phyloP scores from a whole-genome alignment of 1,139 yeast species.

The Yamadazyma epiphylla region DNA sequence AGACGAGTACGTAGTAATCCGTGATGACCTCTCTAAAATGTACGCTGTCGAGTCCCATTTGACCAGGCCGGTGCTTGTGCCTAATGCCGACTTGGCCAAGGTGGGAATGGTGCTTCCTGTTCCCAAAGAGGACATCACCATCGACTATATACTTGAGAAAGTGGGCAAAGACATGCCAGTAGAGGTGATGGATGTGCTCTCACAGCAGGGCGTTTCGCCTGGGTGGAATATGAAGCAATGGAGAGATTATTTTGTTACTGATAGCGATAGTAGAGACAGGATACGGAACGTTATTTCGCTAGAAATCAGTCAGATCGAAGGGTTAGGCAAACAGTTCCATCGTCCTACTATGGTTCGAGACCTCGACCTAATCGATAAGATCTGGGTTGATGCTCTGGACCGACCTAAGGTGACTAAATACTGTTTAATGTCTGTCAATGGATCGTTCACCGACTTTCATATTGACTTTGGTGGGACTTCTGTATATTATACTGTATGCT shows the following conservation, averaged over 20 bases:
- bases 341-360: constrained; percentile 68
- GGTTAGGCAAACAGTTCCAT: constrained; percentile 45
- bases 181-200: constrained; percentile 87
- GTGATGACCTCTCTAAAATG: constrained; percentile 29
- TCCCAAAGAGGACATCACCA: constrained; percentile 36
- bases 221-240: constrained; percentile 73
- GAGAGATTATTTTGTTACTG: constrained; percentile 65
- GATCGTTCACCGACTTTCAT: constrained; percentile 86
- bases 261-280: constrained; percentile 49
- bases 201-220: constrained; percentile 61
- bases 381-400: constrained; percentile 45
- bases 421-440: constrained; percentile 79
- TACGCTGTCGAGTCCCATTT: constrained; percentile 27
- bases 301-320: constrained; percentile 61
- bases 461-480: constrained; percentile 92
- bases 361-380: constrained; percentile 65
- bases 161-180: constrained; percentile 64
- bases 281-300: constrained; percentile 78
- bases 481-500: constrained; percentile 78
- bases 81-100: constrained; percentile 20
- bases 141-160: constrained; percentile 52
- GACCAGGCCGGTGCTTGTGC: constrained; percentile 28
- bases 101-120: constrained; percentile 40
- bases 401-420: constrained; percentile 78
- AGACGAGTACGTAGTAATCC: constrained; percentile 14